Percentiles rank a stretch among this genome's conserved stretches.
Conservation (phyloP, 805 yeast species). For the Torulaspora maleeae region DNA sequence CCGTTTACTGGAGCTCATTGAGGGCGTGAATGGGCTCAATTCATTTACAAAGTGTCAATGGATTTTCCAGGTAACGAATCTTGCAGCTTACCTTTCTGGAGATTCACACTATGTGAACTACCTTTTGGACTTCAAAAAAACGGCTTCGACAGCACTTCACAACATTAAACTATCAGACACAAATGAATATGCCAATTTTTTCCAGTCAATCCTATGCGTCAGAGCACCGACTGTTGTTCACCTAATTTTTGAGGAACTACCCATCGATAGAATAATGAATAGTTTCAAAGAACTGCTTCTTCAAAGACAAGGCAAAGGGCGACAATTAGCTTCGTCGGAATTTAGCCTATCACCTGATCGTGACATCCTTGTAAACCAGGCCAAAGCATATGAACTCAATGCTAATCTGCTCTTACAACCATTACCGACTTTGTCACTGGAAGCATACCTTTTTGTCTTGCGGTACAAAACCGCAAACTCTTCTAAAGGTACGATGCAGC, state of each 20-base stretch:
- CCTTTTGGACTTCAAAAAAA: constrained; percentile 12
- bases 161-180: constrained; percentile 2
- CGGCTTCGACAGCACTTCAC: constrained; percentile 1
- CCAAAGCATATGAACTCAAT: background rate
- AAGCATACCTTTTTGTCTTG: constrained; percentile 8
- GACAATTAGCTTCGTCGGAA: background rate
- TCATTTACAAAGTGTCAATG: constrained; percentile 10
- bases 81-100: constrained; percentile 14
- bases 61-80: constrained; percentile 16
- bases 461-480: constrained; percentile 1
- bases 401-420: background rate
- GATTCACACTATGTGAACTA: constrained; percentile 14
- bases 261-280: constrained; percentile 1
- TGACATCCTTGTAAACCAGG: background rate
- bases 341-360: constrained; percentile 2
- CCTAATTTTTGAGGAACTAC: constrained; percentile 8
- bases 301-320: background rate
- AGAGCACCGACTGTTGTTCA: constrained; percentile 4
- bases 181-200: constrained; percentile 1
- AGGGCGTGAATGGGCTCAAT: constrained; percentile 1
- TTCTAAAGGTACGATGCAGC: background rate
- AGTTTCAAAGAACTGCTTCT: constrained; percentile 1
- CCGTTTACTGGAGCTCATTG: constrained; percentile 14
- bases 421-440: constrained; percentile 2
- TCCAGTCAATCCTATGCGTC: constrained; percentile 4